Base-by-base conservation (phyloP, 139 green algal genomes). In the Ostreobium quekettii region DNA sequence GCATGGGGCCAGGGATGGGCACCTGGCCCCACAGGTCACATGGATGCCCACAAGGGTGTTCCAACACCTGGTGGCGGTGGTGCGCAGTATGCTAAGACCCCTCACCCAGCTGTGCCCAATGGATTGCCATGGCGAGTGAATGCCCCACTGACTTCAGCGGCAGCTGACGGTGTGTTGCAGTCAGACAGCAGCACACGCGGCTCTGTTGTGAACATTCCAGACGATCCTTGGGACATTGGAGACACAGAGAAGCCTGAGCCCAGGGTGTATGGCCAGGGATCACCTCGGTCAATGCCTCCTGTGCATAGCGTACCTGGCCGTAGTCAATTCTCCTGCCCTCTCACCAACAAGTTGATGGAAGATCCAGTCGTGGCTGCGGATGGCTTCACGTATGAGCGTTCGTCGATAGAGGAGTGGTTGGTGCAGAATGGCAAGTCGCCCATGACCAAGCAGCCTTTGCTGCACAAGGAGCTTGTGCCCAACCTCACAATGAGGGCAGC, bases 311-410 rank as follows among this genome's bases (percentile, higher is more conserved):
- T n/a, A n/a, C n/a, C n/a, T n/a, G n/a, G n/a, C n/a, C n/a, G n/a
- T n/a, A n/a, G n/a, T n/a, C 49, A 26, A 31, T 73, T 66, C 36
- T 35, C 61, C 6, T 84, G 78, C 69, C 76, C 77, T 3, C 74
- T 84, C 33, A 74, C 35, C 6, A 46, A 30, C n/a, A 47, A 58
- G 29, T 26, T 81, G 15, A 80, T 84, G 72, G 32, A 48, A n/a
- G 78, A 84, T 58, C 78, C 78, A 2, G 78, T 84, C 22, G 75
- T 82, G 35, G 72, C 63, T 2, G 63, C 62, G 1, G 78, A 84
- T 60, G 78, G 78, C 26, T 53, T 78, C 72, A 76, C 57, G 29
- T 84, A 84, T 39, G 78, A 84, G 75, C 66, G 75, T 8, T 36
- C 42, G 2, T 76, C 78, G 6, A 82, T 84, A n/a, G n/a, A n/a